Percentiles rank a stretch among this genome's conserved stretches.
phyloP scores from a whole-genome alignment of 768 basidiomycete genomes.

The Lyophyllum atratum region DNA sequence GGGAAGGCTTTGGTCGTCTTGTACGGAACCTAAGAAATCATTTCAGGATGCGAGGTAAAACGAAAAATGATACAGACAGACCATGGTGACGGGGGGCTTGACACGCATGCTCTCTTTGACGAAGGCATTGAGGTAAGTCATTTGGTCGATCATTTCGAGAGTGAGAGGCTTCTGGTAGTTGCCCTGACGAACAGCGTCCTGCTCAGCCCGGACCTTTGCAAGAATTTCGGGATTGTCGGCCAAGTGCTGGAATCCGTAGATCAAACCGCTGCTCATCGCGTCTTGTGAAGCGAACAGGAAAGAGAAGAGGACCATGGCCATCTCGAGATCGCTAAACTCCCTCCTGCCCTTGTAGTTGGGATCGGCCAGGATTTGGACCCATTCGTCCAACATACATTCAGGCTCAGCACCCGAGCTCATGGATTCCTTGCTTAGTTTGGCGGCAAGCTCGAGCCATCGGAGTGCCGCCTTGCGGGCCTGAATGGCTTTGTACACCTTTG shows the following conservation, averaged over 20 bases:
- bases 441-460: constrained; percentile 78
- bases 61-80: constrained; percentile 31
- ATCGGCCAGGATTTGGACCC: constrained; percentile 75
- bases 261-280: constrained; percentile 96
- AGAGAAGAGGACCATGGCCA: constrained; percentile 95
- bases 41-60: background rate
- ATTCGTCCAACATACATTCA: constrained; percentile 90
- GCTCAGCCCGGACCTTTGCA: constrained; percentile 89
- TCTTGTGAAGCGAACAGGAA: constrained; percentile 98
- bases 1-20: constrained; percentile 87
- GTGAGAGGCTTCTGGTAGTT: constrained; percentile 78
- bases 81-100: constrained; percentile 97
- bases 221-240: constrained; percentile 90
- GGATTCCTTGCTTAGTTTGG: constrained; percentile 73
- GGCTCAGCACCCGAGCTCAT: constrained; percentile 83
- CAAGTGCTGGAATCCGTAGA: constrained; percentile 95
- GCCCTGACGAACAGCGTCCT: constrained; percentile 78
- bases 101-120: constrained; percentile 93
- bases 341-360: constrained; percentile 72
- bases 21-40: constrained; percentile 81
- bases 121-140: constrained; percentile 90
- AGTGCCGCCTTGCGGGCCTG: constrained; percentile 87
- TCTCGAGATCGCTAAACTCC: constrained; percentile 92
- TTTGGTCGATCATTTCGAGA: constrained; percentile 86
- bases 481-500: constrained; percentile 93